phyloP scores from a whole-genome alignment of 2,329 filamentous ascomycete species.

The Ascochyta lentis region DNA sequence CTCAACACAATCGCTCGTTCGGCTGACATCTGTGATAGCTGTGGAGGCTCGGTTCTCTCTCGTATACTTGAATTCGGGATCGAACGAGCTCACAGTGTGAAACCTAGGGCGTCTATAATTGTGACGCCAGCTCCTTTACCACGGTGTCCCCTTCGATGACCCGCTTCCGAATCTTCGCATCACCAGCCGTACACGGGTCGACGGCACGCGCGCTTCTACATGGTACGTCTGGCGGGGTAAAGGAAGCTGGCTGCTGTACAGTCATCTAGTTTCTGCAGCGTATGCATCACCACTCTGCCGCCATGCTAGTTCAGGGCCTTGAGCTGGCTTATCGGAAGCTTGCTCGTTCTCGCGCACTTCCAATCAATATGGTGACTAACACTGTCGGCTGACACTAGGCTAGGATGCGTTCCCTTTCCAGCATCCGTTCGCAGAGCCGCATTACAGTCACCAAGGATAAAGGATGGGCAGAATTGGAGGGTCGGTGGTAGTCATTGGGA shows the following conservation, averaged over 20 bases:
- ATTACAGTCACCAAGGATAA: constrained; percentile 35
- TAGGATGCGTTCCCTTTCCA: constrained; percentile 15
- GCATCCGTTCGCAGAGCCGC: constrained; percentile 42
- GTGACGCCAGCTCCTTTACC: neutral
- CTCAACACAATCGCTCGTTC: constrained; percentile 18
- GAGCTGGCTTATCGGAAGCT: constrained; percentile 42
- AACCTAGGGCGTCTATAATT: neutral
- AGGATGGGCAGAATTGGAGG: constrained; percentile 15
- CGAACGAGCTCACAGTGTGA: neutral
- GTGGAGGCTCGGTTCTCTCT: constrained; percentile 5
- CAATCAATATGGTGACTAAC: constrained; percentile 24
- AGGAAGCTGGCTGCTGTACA: constrained; percentile 25
- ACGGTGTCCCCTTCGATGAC: neutral
- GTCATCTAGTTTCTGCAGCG: constrained; percentile 36
- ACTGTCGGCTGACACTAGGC: constrained; percentile 36
- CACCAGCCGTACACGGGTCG: constrained; percentile 4
- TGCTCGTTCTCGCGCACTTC: constrained; percentile 22
- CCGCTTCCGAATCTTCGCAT: neutral
- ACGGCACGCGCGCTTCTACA: constrained; percentile 20
- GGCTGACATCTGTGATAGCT: constrained; percentile 26
- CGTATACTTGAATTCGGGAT: neutral
- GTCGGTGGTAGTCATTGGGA: neutral
- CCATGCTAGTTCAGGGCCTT: constrained; percentile 24
- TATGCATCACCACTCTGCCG: constrained; percentile 34
- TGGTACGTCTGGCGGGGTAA: constrained; percentile 38